Conservation (phyloP, 2,329 filamentous ascomycete species). For the Zopfia rhizophila region DNA sequence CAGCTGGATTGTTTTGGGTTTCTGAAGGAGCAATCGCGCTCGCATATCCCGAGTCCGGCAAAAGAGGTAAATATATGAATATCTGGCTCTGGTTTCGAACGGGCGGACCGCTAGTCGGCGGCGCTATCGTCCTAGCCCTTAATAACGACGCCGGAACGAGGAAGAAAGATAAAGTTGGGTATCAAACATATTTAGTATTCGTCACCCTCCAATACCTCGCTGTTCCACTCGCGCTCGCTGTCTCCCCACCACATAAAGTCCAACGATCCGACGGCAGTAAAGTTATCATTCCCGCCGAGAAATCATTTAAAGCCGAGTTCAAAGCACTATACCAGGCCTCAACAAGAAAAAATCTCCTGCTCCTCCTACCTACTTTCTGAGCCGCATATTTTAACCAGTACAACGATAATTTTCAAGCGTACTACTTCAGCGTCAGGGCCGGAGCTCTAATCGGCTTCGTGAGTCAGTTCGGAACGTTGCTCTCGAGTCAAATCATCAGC, state of each 20-base stretch:
- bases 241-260: constrained; percentile 55
- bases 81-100: constrained; percentile 64
- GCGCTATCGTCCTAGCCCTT: constrained; percentile 58
- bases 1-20: constrained; percentile 63
- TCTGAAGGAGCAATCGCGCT: constrained; percentile 62
- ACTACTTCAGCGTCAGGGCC: constrained; percentile 59
- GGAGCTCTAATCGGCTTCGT: constrained; percentile 61
- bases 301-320: constrained; percentile 54
- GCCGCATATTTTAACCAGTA: constrained; percentile 59
- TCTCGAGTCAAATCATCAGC: constrained; percentile 59
- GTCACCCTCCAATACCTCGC: constrained; percentile 53
- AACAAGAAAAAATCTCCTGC: constrained; percentile 45
- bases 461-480: constrained; percentile 53
- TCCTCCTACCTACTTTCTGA: constrained; percentile 58
- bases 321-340: constrained; percentile 47
- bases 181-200: constrained; percentile 56
- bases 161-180: constrained; percentile 46
- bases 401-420: constrained; percentile 61
- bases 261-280: constrained; percentile 54
- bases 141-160: constrained; percentile 49
- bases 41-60: constrained; percentile 60
- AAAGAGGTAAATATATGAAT: constrained; percentile 60
- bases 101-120: constrained; percentile 60
- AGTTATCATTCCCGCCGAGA: constrained; percentile 50
- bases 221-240: constrained; percentile 52